These are phyloP conservation scores for Emmonsiellopsis sp. DNA, from an alignment of 2,329 filamentous ascomycete species.

Conservation along the genomic window DNA sequence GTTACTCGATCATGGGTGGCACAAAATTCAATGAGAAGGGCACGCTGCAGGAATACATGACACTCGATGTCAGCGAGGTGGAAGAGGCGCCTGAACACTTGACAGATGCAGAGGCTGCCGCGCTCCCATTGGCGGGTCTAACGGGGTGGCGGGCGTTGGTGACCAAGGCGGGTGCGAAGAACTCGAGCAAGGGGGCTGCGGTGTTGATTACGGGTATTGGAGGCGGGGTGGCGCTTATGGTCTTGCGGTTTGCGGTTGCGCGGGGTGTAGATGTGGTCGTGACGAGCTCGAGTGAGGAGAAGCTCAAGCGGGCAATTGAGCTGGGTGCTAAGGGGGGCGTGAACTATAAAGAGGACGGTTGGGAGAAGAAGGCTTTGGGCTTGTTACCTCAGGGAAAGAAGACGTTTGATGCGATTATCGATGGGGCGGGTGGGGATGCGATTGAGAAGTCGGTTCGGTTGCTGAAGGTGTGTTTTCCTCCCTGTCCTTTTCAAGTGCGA, in stretches of 20 bases:
- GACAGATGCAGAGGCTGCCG: slow-evolving; percentile 64
- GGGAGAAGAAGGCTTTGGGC: slow-evolving; percentile 65
- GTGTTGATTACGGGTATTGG: slow-evolving; percentile 86
- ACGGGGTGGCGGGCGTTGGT: slow-evolving; percentile 84
- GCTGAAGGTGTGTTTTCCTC: slow-evolving; percentile 48
- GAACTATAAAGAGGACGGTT: slow-evolving; percentile 65
- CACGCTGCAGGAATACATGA: slow-evolving; percentile 64
- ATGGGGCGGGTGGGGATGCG: slow-evolving; percentile 82
- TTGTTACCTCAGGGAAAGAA: slow-evolving; percentile 54
- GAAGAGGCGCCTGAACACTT: slow-evolving; percentile 69
- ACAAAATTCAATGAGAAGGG: slow-evolving; percentile 58
- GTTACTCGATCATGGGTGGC: slow-evolving; percentile 40
- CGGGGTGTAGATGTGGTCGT: slow-evolving; percentile 72
- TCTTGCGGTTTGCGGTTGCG: slow-evolving; percentile 68
- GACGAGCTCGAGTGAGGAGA: slow-evolving; percentile 63
- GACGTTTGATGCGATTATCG: slow-evolving; percentile 73
- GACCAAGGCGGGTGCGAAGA: slow-evolving; percentile 60
- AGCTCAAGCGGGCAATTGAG: slow-evolving; percentile 60
- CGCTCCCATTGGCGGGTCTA: slow-evolving; percentile 73
- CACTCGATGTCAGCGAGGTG: slow-evolving; percentile 61
- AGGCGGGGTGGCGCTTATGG: slow-evolving; percentile 79
- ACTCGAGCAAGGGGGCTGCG: slow-evolving; percentile 52
- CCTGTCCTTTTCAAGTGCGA: background rate
- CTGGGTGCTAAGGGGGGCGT: slow-evolving; percentile 78
- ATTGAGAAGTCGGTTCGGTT: slow-evolving; percentile 59